These are phyloP conservation scores for Botrytis galanthina DNA, from an alignment of 2,329 filamentous ascomycete species.

Conservation along the genomic window DNA sequence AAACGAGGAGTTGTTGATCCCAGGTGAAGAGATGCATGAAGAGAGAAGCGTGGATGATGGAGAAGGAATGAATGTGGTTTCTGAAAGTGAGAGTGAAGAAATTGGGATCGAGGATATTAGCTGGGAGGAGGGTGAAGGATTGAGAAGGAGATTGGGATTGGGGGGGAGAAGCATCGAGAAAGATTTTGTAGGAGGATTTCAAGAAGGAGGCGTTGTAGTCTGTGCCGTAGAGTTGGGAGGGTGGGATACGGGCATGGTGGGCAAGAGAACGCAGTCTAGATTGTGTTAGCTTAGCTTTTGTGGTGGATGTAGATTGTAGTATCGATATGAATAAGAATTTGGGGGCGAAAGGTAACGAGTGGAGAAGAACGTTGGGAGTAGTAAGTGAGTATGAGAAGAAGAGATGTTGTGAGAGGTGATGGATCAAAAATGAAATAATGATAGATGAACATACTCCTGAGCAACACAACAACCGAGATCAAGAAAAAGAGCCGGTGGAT, in stretches of 20 bases:
- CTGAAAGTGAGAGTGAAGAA: conserved; percentile 18
- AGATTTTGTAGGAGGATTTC: conserved; percentile 41
- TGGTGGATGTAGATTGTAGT: background rate
- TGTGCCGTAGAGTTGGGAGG: conserved; percentile 37
- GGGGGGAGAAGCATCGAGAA: conserved; percentile 36
- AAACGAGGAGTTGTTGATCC: conserved; percentile 21
- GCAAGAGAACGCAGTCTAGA: conserved; percentile 39
- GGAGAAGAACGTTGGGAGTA: background rate
- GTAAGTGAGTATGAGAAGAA: background rate
- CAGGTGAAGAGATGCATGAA: conserved; percentile 24
- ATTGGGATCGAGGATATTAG: conserved; percentile 18
- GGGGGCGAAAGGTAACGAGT: background rate
- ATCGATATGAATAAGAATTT: background rate
- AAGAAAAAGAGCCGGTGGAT: conserved; percentile 31
- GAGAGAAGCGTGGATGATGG: conserved; percentile 17
- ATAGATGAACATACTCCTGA: conserved; percentile 34
- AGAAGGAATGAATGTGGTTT: conserved; percentile 11
- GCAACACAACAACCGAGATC: conserved; percentile 44
- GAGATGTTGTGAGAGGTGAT: background rate
- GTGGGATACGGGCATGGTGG: conserved; percentile 38
- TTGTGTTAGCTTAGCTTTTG: background rate
- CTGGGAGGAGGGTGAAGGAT: conserved; percentile 13
- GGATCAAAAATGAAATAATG: background rate
- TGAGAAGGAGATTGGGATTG: background rate
- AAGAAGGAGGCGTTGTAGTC: conserved; percentile 39